A percentile compares a stretch with the other conserved stretches of the same genome.
Conservation (phyloP, 257 asterid genomes). For the Datura wrightii region DNA sequence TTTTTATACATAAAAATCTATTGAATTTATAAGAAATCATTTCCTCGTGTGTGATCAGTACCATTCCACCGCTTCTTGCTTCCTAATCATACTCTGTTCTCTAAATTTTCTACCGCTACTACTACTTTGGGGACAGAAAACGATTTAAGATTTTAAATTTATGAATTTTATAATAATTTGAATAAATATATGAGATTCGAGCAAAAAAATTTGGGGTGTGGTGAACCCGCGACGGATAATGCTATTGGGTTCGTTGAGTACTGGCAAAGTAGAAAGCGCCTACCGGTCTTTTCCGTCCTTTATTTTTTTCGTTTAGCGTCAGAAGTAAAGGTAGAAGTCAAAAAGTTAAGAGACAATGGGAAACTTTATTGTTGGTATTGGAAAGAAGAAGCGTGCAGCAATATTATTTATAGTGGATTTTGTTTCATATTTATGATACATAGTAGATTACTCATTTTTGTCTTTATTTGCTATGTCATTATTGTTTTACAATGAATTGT, state of each 20-base stretch:
- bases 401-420: neutral
- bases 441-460: constrained; percentile 19
- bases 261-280: neutral
- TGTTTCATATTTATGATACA: neutral
- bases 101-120: neutral
- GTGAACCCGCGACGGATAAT: too few species aligned
- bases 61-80: neutral
- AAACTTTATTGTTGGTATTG: neutral
- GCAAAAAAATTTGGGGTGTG: too few species aligned
- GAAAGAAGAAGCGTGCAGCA: constrained; percentile 18
- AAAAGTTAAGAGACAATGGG: neutral
- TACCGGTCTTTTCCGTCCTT: neutral
- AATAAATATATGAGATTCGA: too few species aligned
- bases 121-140: neutral
- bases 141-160: too few species aligned
- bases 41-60: too few species aligned
- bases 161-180: too few species aligned
- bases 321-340: neutral
- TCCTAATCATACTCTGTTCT: neutral
- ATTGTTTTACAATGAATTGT: neutral
- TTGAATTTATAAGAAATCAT: too few species aligned
- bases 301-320: neutral
- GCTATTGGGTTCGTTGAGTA: too few species aligned
- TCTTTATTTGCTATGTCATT: neutral
- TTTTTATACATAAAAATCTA: too few species aligned